Percentiles rank a stretch among this genome's conserved stretches.
phyloP scores from a whole-genome alignment of 192 early-diverging fungal species.

The Geranomyces michiganensis region DNA sequence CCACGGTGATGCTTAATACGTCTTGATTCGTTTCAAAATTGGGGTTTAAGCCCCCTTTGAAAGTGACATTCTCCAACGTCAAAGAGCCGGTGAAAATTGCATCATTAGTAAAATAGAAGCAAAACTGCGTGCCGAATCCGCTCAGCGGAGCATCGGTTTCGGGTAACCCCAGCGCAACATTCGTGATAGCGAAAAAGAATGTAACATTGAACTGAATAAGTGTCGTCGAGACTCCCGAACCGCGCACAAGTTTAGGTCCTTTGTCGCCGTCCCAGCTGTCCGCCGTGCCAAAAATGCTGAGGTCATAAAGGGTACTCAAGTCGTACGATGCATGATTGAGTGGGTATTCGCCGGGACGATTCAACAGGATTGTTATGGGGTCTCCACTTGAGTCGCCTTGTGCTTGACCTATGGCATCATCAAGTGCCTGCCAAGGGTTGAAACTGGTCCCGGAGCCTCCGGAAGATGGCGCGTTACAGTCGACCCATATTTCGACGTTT shows the following conservation, averaged over 20 bases:
- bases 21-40: slow-evolving; percentile 10
- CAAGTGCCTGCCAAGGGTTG: slow-evolving; percentile 2
- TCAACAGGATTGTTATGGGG: neutral
- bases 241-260: slow-evolving; percentile 14
- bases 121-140: neutral
- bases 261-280: neutral
- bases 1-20: neutral
- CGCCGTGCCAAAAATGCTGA: neutral
- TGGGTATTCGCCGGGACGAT: slow-evolving; percentile 22
- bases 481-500: neutral
- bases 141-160: neutral
- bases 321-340: neutral
- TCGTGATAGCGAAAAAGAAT: neutral
- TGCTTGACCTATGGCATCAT: neutral
- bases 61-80: slow-evolving; percentile 21
- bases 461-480: neutral
- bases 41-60: slow-evolving; percentile 7
- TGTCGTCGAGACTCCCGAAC: neutral
- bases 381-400: neutral
- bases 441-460: neutral
- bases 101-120: neutral
- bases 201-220: neutral
- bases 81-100: neutral
- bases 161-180: slow-evolving; percentile 1
- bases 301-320: neutral